Base-by-base conservation (phyloP, 805 yeast genomes). In the Myxozyma sirexii region DNA sequence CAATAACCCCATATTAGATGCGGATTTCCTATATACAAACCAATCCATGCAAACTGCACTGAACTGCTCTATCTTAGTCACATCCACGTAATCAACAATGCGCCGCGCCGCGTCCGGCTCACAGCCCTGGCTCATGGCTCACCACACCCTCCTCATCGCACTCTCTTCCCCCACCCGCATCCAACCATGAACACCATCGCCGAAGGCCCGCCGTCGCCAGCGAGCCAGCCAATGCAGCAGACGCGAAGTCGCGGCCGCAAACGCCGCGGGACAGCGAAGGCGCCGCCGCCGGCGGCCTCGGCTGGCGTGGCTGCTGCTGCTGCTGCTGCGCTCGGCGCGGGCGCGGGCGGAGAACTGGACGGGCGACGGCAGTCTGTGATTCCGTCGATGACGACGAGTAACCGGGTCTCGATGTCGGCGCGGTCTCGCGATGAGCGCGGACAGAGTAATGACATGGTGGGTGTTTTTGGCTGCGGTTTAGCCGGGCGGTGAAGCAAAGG, bases 361-460 rank as follows among this genome's bases (percentile, higher is more conserved):
- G 39, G 47, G 19, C 29, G 35, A 5, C 46, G 66, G 24, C 56
- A 62, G 56, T 61, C 66, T 17, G 35, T 60, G n/a, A 62, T 62
- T 37, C 66, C 66, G 23, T 62, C 66, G 13, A 62, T 62, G 66
- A 56, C 61, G 17, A 42, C 47, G 19, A 58, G 29, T 24, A 41
- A 27, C 7, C 45, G 46, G 35, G 19, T 39, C 37, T 43, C 53
- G 47, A 24, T 27, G 29, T 31, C 33, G n/a, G 27, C 33, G 26
- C 7, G 47, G n/a, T 35, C 39, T 27, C 39, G 21, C 15, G 23
- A 48, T 24, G 56, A 37, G 12, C 4, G 26, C 15, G 54, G 31
- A 21, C 53, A 39, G 5, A 21, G 39, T 4, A 43, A 56, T 49
- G 65, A 61, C 15, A 58, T 58, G 57, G 65, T 58, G 44, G 12